Evolutionary conservation across 2,329 filamentous ascomycete species (phyloP).

Genomic region (Nakataea oryzae): DNA sequence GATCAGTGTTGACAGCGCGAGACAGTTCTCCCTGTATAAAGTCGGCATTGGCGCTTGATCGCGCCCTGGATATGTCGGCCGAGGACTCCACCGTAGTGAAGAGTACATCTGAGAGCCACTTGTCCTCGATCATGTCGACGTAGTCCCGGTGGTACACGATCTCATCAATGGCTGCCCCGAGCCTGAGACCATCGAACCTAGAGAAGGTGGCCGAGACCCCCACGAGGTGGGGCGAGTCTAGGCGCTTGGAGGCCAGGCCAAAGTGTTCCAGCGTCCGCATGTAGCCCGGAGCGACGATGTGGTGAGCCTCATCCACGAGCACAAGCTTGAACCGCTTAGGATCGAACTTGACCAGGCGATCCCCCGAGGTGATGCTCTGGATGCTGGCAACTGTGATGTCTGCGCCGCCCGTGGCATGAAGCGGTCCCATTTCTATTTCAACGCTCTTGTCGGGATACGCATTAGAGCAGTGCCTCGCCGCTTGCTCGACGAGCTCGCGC

Average conservation of each 20-base stretch:
- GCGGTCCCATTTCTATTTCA: slow-evolving; percentile 83
- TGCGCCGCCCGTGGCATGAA: slow-evolving; percentile 65
- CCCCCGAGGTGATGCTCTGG: slow-evolving; percentile 67
- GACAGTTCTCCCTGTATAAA: slow-evolving; percentile 74
- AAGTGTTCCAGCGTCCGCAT: slow-evolving; percentile 70
- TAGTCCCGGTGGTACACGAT: slow-evolving; percentile 87
- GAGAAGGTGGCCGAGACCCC: slow-evolving; percentile 74
- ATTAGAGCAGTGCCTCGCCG: slow-evolving; percentile 69
- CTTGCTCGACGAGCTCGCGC: slow-evolving; percentile 89
- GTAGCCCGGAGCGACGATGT: slow-evolving; percentile 82
- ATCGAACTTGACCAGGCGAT: slow-evolving; percentile 74
- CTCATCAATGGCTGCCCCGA: slow-evolving; percentile 82
- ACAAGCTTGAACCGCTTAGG: slow-evolving; percentile 75
- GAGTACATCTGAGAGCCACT: slow-evolving; percentile 84
- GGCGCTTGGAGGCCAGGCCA: slow-evolving; percentile 40
- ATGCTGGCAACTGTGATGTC: slow-evolving; percentile 94
- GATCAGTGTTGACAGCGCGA: slow-evolving; percentile 67
- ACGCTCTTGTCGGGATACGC: slow-evolving; percentile 73
- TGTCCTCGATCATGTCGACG: slow-evolving; percentile 64
- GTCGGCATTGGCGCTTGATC: slow-evolving; percentile 57
- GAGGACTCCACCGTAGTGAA: slow-evolving; percentile 87
- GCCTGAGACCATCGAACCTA: slow-evolving; percentile 69
- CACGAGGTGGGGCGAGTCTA: slow-evolving; percentile 56
- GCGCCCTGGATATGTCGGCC: slow-evolving; percentile 66
- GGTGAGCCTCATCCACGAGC: slow-evolving; percentile 92